These are phyloP conservation scores for Penicillium sp. DNA, from an alignment of 2,329 filamentous ascomycete genomes.

Conservation along the genomic window DNA sequence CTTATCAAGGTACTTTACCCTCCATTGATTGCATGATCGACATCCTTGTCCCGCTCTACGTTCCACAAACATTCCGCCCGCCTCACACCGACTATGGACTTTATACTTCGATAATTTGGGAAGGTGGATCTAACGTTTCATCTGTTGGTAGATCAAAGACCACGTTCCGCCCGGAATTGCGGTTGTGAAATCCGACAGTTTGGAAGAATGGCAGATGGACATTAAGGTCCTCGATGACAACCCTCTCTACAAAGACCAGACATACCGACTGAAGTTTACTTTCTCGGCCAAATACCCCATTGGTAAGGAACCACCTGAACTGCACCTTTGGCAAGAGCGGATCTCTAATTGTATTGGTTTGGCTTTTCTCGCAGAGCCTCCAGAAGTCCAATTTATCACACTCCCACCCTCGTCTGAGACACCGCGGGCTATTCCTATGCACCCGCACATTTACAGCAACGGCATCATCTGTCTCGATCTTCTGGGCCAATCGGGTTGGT, in stretches of 20 bases:
- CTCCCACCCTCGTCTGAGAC: constrained; percentile 44
- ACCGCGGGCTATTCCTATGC: constrained; percentile 73
- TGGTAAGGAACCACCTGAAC: constrained; percentile 55
- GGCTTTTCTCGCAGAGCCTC: constrained; percentile 67
- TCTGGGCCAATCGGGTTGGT: constrained; percentile 85
- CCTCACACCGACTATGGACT: neutral
- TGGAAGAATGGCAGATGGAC: constrained; percentile 89
- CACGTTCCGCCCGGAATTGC: constrained; percentile 68
- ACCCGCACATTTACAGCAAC: constrained; percentile 97
- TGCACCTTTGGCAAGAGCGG: neutral
- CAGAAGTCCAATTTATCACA: constrained; percentile 86
- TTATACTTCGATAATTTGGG: neutral
- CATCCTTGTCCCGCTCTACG: neutral
- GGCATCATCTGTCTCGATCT: constrained; percentile 98
- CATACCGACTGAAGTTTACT: constrained; percentile 81
- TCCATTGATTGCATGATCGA: neutral
- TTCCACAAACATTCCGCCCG: neutral
- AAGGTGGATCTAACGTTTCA: neutral
- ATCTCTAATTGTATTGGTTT: neutral
- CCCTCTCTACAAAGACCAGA: constrained; percentile 78
- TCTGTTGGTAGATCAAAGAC: constrained; percentile 52
- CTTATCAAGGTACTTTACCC: neutral
- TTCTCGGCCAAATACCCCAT: constrained; percentile 88
- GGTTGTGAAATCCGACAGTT: constrained; percentile 76
- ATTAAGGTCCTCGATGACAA: constrained; percentile 88